These are phyloP conservation scores for Iris macrosiphon DNA, from an alignment of 106 monocot species.

Conservation along the genomic window DNA sequence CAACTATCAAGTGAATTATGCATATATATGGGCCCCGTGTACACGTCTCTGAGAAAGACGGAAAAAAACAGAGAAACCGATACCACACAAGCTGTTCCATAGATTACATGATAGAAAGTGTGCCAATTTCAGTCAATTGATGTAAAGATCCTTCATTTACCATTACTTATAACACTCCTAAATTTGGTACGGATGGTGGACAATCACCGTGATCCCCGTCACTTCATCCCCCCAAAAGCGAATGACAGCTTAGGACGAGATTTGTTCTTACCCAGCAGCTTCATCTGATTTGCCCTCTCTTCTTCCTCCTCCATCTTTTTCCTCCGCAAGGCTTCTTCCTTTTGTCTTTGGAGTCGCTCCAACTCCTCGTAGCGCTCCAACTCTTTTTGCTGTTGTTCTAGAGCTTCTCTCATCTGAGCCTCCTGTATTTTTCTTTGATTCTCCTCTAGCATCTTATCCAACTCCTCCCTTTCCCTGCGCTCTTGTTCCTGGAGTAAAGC, in stretches of 20 bases:
- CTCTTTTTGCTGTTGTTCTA: conserved; percentile 80
- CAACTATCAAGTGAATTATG: too few species aligned
- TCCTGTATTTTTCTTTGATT: conserved; percentile 71
- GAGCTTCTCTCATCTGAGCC: conserved; percentile 64
- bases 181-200: too few species aligned
- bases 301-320: conserved; percentile 82
- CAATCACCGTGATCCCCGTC: too few species aligned
- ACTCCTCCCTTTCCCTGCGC: conserved; percentile 68
- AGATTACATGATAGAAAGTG: too few species aligned
- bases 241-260: conserved; percentile 75
- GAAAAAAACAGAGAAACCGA: too few species aligned
- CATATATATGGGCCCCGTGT: too few species aligned
- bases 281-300: conserved; percentile 75
- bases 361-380: conserved; percentile 78
- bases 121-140: too few species aligned
- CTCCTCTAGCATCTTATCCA: conserved; percentile 87
- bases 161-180: too few species aligned
- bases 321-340: conserved; percentile 82
- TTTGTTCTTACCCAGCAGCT: conserved; percentile 85
- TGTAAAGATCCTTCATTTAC: too few species aligned
- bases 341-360: conserved; percentile 68
- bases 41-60: too few species aligned
- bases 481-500: conserved; percentile 43
- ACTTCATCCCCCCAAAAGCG: too few species aligned
- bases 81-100: too few species aligned